Evolutionary conservation across 2,329 filamentous ascomycete species (phyloP), one percentile per base, ranked within the genome.

Genomic region (Cordyceps cateniannulata): DNA sequence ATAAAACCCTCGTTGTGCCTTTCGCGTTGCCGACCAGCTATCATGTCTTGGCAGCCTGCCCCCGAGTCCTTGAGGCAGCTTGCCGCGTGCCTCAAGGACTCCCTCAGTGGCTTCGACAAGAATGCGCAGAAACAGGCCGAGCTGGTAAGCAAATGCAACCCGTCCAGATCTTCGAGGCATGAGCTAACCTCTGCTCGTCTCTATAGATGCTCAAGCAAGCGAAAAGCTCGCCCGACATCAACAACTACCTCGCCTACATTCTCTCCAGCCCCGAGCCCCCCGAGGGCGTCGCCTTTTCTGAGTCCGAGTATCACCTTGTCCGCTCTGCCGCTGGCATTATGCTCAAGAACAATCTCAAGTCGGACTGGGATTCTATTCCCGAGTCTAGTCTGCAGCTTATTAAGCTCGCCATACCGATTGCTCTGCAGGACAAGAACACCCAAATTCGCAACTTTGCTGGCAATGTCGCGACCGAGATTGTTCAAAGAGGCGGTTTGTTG

Each of bases 181-280:
- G 55, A n/a, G 55, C 67, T 70, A 64, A 71, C 66, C 62, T n/a
- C n/a, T n/a, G 16, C 3, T 10, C 9, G 7, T 57, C 53, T 61
- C 53, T 63, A 57, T 69, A 98, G 95, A 96, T 98, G 91, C 90
- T 99, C 68, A 82, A 85, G 66, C 90, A 96, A 77, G 95, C 93
- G 63, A 96, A 91, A 73, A 78, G 81, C 57, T 95, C 90, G 12
- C 93, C 93, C 53, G 93, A 98, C 73, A 90, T 97, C 79, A 93
- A 96, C 79, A 98, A 98, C 77, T 99, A 99, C 75, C 86, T 99
- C 49, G 90, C 91, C 67, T 97, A 90, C 75, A 84, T 99, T 64
- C 91, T 96, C 75, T 91, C 90, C 63, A 91, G 84, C 68, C 73
- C 85, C 61, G 81, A 86, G 65, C 78, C 81, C 55, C 85, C 89